phyloP scores from a whole-genome alignment of 2,329 filamentous ascomycete species.

The Colletotrichum tabaci region DNA sequence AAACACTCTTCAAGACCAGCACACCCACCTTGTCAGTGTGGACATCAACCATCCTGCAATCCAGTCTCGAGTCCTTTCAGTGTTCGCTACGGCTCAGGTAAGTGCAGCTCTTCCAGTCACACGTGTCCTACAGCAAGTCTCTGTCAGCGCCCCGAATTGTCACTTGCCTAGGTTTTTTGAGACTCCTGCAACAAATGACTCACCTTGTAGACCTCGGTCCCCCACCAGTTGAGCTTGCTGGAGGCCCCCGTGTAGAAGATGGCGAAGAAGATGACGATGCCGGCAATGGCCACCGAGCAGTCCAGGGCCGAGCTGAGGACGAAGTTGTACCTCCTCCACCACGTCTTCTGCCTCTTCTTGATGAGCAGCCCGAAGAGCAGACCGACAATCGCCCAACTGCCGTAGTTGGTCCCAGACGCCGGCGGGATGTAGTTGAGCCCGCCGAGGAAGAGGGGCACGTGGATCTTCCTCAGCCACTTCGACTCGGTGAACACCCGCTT shows the following conservation, averaged over 20 bases:
- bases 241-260: conserved; percentile 50
- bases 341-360: conserved; percentile 46
- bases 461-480: conserved; percentile 46
- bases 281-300: conserved; percentile 50
- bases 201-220: conserved; percentile 47
- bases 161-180: neutral
- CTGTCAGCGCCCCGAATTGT: neutral
- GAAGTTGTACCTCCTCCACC: conserved; percentile 53
- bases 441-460: conserved; percentile 51
- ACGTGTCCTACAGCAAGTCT: conserved; percentile 29
- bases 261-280: conserved; percentile 53
- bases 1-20: neutral
- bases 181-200: neutral
- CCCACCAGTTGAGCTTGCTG: conserved; percentile 50
- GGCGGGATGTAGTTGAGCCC: conserved; percentile 52
- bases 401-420: conserved; percentile 52
- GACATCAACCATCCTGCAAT: neutral
- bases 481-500: conserved; percentile 40
- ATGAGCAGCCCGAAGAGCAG: conserved; percentile 48
- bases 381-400: conserved; percentile 50
- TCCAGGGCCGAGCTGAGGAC: conserved; percentile 52
- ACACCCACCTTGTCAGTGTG: neutral
- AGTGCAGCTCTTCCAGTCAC: conserved; percentile 39
- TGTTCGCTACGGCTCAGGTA: conserved; percentile 10
- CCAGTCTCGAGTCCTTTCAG: neutral